Base-by-base conservation (phyloP, 1,284 basidiomycete genomes). In the Boletus calvinii region DNA sequence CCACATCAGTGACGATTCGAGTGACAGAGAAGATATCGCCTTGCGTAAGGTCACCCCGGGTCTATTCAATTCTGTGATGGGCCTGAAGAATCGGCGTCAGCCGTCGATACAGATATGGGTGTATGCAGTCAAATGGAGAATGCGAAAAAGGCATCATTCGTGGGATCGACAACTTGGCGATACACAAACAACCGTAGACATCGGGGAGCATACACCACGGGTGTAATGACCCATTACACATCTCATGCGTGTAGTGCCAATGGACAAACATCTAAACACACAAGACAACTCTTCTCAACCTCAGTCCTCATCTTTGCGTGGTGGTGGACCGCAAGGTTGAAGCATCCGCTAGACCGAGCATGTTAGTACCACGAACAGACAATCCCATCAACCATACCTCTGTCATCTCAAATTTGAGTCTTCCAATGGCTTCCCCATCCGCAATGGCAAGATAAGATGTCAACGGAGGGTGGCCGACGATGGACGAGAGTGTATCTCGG, bases 241-340 rank as follows among this genome's bases (percentile, higher is more conserved):
- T 17, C 30, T 2, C 2, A 6, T 24, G 18, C n/a, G 15, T 35
- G 15, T 17, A n/a, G 11, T 34, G 26, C 11, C 30, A 4, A 12
- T 8, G 20, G n/a, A 18, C 22, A 26, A 26, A 36, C 12, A 1
- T 10, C 18, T 13, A 15, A 24, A 10, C 31, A 3, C 13, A 45
- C 15, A 31, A 17, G 4, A 26, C 6, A 17, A 26, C 40, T 15
- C 32, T 15, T 11, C n/a, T 2, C 17, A 30, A 12, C 30, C 42
- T 59, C 50, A 76, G 50, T 93, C 90, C 54, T 98, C 94, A 58
- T 95, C 92, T 72, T 95, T 96, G 42, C 83, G 82, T 2, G 95
- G 96, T 20, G 96, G 95, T 37, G 93, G 93, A 0, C 95, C 96
- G 65, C 94, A 98, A n/a, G 96, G 96, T 69, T 98, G 95, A 38